Percentiles rank a stretch among this genome's conserved stretches.
phyloP scores from a whole-genome alignment of 176 grass and related monocot genomes.

The Ensete glaucum region DNA sequence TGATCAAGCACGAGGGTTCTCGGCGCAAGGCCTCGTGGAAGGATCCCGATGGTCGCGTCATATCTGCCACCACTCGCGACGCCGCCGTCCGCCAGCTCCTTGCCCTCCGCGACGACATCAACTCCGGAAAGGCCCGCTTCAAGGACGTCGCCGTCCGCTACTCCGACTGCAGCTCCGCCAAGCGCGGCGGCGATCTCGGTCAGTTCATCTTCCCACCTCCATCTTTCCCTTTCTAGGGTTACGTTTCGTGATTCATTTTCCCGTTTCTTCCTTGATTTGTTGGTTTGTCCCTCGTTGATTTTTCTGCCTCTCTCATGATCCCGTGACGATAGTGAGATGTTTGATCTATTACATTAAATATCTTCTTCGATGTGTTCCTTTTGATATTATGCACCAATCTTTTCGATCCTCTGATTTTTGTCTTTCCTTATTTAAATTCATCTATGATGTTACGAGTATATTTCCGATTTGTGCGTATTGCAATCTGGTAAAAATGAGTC shows the following conservation, averaged over 20 bases:
- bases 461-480: too few species aligned
- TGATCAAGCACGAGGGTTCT: slow-evolving; percentile 95
- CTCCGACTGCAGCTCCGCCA: slow-evolving; percentile 87
- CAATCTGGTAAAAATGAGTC: too few species aligned
- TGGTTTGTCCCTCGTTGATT: too few species aligned
- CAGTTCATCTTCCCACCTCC: neutral
- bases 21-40: slow-evolving; percentile 83
- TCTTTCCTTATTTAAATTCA: too few species aligned
- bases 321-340: too few species aligned
- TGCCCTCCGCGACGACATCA: slow-evolving; percentile 61
- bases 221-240: neutral
- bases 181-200: slow-evolving; percentile 92
- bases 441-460: too few species aligned
- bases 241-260: too few species aligned
- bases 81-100: slow-evolving; percentile 51
- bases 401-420: too few species aligned
- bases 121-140: slow-evolving; percentile 48
- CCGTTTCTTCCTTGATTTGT: neutral
- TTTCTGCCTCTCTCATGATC: too few species aligned
- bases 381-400: too few species aligned
- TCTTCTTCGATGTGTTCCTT: too few species aligned
- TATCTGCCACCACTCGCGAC: slow-evolving; percentile 69
- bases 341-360: too few species aligned
- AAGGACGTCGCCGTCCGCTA: slow-evolving; percentile 49
- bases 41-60: slow-evolving; percentile 70